Conservation (phyloP, 2,329 filamentous ascomycete genomes). For the Trichoderma lentiforme region DNA sequence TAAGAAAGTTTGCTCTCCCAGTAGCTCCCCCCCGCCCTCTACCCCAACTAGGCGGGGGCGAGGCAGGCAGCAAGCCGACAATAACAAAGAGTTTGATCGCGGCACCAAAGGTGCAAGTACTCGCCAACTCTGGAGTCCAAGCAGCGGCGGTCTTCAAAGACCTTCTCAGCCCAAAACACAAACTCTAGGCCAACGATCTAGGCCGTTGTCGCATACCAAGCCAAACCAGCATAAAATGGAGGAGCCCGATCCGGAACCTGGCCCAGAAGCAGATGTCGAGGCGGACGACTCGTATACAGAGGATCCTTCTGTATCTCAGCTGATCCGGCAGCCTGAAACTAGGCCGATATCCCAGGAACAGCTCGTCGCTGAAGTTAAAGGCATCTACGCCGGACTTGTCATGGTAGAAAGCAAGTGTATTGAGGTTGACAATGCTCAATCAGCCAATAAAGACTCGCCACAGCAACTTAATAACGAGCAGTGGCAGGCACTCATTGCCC, state of each 20-base stretch:
- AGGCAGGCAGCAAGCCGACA: slow-evolving; percentile 18
- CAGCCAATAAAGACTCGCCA: slow-evolving; percentile 41
- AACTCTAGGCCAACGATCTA: background rate
- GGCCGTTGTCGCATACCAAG: background rate
- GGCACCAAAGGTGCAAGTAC: slow-evolving; percentile 24
- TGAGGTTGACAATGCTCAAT: slow-evolving; percentile 68
- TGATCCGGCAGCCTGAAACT: slow-evolving; percentile 53
- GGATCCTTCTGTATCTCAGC: background rate
- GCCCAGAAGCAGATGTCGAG: background rate
- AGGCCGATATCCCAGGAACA: slow-evolving; percentile 73
- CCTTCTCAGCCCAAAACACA: slow-evolving; percentile 8
- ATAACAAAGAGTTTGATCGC: slow-evolving; percentile 26
- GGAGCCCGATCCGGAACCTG: background rate
- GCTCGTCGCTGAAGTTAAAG: slow-evolving; percentile 75
- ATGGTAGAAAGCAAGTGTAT: slow-evolving; percentile 89
- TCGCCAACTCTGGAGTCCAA: slow-evolving; percentile 30
- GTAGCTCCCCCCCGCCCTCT: slow-evolving; percentile 21
- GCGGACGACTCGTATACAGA: background rate
- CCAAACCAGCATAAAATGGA: background rate
- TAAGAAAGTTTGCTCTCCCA: slow-evolving; percentile 31
- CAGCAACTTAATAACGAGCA: slow-evolving; percentile 60
- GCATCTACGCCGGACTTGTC: slow-evolving; percentile 77
- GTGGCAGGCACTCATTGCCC: slow-evolving; percentile 77
- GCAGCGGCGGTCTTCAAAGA: slow-evolving; percentile 21
- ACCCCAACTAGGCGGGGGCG: slow-evolving; percentile 20